Evolutionary conservation across 2,329 filamentous ascomycete species (phyloP).

Genomic region (Pseudogymnoascus verrucosus): DNA sequence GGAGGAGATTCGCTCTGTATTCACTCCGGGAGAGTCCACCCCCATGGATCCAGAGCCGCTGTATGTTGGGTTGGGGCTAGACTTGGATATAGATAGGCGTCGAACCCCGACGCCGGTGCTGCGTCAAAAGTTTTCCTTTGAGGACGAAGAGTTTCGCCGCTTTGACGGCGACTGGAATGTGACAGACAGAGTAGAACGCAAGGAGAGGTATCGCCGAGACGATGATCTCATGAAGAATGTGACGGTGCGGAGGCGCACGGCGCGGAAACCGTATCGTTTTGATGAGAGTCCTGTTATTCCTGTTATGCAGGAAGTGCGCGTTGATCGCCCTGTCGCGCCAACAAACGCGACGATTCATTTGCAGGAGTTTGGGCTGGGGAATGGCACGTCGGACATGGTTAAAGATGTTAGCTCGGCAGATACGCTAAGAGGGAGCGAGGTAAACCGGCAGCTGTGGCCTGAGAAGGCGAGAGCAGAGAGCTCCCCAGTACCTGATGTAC

Average conservation of each 20-base stretch:
- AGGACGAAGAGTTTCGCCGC: constrained; percentile 5
- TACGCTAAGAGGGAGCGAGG: neutral
- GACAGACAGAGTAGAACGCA: constrained; percentile 28
- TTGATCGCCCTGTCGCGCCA: constrained; percentile 40
- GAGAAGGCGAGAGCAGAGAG: constrained; percentile 17
- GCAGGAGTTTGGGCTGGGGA: constrained; percentile 36
- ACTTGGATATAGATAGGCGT: constrained; percentile 32
- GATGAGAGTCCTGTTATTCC: constrained; percentile 26
- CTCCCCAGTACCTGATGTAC: constrained; percentile 31
- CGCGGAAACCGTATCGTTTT: constrained; percentile 16
- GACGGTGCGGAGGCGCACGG: constrained; percentile 39
- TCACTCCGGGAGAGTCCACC: constrained; percentile 9
- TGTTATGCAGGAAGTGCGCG: constrained; percentile 34
- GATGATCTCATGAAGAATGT: constrained; percentile 46
- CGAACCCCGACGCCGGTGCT: constrained; percentile 20
- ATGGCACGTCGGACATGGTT: constrained; percentile 33
- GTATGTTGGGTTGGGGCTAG: constrained; percentile 26
- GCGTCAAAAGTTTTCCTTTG: constrained; percentile 6
- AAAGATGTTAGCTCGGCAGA: neutral
- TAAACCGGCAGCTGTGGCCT: constrained; percentile 11
- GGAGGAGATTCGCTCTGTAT: constrained; percentile 40
- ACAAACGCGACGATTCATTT: constrained; percentile 42
- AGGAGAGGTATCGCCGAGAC: constrained; percentile 34
- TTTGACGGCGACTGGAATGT: constrained; percentile 54
- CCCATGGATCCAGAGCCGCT: constrained; percentile 15